Percentiles rank a stretch among this genome's conserved stretches.
phyloP scores from a whole-genome alignment of 2,329 filamentous ascomycete genomes.

The Madurella mycetomatis region DNA sequence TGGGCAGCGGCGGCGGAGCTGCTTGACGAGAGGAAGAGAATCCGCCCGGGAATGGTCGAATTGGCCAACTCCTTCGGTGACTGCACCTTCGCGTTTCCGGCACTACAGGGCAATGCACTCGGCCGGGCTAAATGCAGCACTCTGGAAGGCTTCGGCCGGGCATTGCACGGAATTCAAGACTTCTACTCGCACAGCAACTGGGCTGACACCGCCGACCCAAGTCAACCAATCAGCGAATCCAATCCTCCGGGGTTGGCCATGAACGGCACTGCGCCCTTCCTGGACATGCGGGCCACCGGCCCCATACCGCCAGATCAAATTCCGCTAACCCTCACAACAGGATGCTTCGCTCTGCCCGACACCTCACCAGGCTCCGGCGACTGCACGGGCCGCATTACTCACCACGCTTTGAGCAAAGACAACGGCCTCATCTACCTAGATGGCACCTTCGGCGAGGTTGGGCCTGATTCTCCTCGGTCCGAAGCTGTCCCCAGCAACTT shows the following conservation, averaged over 20 bases:
- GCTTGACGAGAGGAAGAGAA: conserved; percentile 17
- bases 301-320: conserved; percentile 17
- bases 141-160: conserved; percentile 21
- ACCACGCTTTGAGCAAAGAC: conserved; percentile 23
- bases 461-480: conserved; percentile 15
- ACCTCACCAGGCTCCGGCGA: conserved; percentile 13
- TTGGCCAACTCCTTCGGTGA: conserved; percentile 18
- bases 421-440: conserved; percentile 22
- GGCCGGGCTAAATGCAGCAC: conserved; percentile 22
- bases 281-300: conserved; percentile 18
- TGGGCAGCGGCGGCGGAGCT: conserved; percentile 10
- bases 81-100: conserved; percentile 21
- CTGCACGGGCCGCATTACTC: conserved; percentile 22
- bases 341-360: conserved; percentile 23
- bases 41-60: conserved; percentile 19
- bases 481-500: conserved; percentile 18
- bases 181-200: conserved; percentile 27
- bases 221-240: conserved; percentile 16
- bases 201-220: conserved; percentile 19
- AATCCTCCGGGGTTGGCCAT: conserved; percentile 23
- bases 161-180: conserved; percentile 24
- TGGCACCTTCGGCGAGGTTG: conserved; percentile 18
- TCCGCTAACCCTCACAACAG: conserved; percentile 21
- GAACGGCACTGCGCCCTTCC: conserved; percentile 19
- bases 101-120: conserved; percentile 14